Percentiles rank a stretch among this genome's conserved stretches.
These are phyloP conservation scores for Gillenia trifoliata DNA, from an alignment of 306 rosid species.

Conservation along the genomic window DNA sequence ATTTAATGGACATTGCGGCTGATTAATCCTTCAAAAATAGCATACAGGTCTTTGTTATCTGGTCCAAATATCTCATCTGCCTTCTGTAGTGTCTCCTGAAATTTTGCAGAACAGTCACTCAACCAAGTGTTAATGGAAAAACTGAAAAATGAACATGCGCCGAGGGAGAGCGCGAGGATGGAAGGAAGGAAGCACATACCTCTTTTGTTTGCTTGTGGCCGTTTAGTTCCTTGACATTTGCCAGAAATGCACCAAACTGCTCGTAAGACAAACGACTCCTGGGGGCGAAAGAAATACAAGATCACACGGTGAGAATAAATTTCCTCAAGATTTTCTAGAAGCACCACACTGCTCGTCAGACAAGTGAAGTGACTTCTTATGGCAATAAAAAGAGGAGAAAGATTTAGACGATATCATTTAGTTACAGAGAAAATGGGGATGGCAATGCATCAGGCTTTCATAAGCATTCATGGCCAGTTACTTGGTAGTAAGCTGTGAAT, in stretches of 20 bases:
- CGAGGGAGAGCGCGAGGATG: neutral
- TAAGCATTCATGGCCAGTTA: neutral
- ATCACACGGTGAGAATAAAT: conserved; percentile 24
- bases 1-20: conserved; percentile 61
- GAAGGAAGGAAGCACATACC: conserved; percentile 28
- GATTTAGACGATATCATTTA: no score
- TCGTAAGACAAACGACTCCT: conserved; percentile 95
- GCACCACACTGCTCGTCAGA: conserved; percentile 80
- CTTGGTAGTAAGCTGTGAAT: neutral
- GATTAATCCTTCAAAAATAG: conserved; percentile 83
- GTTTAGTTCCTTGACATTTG: conserved; percentile 91
- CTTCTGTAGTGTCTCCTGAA: conserved; percentile 83
- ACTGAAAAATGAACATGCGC: neutral
- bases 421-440: neutral
- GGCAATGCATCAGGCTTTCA: neutral
- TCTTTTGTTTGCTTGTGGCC: conserved; percentile 86
- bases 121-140: neutral
- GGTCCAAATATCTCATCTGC: conserved; percentile 90
- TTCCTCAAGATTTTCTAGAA: conserved; percentile 69
- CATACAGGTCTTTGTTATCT: conserved; percentile 79
- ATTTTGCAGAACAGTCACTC: conserved; percentile 10
- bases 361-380: conserved; percentile 74
- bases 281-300: neutral
- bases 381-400: no score
- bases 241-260: conserved; percentile 91